Conservation (phyloP, 1,284 basidiomycete species). For the Microbotryum violaceum region DNA sequence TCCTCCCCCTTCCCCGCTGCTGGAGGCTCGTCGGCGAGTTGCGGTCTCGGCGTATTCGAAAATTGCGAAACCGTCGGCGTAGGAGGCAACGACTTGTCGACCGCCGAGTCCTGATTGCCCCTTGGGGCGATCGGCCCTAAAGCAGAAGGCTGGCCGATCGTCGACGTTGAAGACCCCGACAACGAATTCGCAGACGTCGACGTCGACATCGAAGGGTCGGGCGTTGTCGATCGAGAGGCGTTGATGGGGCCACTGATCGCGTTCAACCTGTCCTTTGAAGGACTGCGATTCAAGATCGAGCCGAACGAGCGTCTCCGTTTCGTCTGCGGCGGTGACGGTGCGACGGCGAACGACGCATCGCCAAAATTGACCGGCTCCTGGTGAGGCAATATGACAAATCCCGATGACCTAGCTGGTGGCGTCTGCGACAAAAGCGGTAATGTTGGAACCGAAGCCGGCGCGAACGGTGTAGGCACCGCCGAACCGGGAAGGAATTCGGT, state of each 20-base stretch:
- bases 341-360: background rate
- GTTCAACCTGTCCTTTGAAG: no score
- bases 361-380: background rate
- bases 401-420: background rate
- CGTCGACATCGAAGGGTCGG: background rate
- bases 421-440: no score
- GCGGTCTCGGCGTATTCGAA: slow-evolving; percentile 4
- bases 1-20: background rate
- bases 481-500: background rate
- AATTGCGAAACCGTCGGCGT: slow-evolving; percentile 13
- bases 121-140: no score
- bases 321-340: background rate
- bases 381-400: background rate
- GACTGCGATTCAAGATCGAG: no score
- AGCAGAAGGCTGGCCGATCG: no score
- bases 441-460: background rate
- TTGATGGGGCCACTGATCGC: no score
- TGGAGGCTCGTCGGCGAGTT: background rate
- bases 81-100: slow-evolving; percentile 28
- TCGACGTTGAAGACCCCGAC: background rate
- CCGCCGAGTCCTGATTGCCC: background rate
- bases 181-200: background rate
- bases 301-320: background rate
- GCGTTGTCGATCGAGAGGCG: background rate
- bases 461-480: background rate